These are phyloP conservation scores for Starmerella bombi DNA, from an alignment of 805 yeast species.

Conservation along the genomic window DNA sequence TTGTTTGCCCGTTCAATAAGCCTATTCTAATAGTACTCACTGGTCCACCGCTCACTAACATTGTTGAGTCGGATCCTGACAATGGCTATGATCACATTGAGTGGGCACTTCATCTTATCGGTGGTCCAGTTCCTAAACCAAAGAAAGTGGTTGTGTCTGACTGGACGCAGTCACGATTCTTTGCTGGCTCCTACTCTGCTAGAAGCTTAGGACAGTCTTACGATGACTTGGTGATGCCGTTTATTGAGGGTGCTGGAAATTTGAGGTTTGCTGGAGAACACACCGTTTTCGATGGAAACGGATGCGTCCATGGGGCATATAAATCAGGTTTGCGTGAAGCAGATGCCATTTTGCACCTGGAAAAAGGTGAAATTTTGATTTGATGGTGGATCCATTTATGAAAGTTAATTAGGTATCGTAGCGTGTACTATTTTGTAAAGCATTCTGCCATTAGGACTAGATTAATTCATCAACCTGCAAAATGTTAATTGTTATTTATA, in stretches of 20 bases:
- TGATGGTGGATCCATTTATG: neutral
- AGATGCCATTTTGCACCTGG: slow-evolving; percentile 23
- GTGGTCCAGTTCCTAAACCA: slow-evolving; percentile 27
- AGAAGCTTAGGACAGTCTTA: slow-evolving; percentile 60
- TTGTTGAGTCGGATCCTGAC: slow-evolving; percentile 37
- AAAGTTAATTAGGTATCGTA: neutral
- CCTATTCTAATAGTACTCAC: slow-evolving; percentile 46
- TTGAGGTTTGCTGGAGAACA: slow-evolving; percentile 88
- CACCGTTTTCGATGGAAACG: slow-evolving; percentile 72
- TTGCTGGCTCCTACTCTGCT: slow-evolving; percentile 68
- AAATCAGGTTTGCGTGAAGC: slow-evolving; percentile 56
- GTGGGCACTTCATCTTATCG: slow-evolving; percentile 33
- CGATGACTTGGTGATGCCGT: slow-evolving; percentile 43
- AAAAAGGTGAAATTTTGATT: too few species aligned
- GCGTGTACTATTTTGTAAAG: too few species aligned
- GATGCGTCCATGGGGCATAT: slow-evolving; percentile 89
- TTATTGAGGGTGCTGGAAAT: slow-evolving; percentile 43
- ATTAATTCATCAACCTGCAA: neutral
- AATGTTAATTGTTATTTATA: neutral
- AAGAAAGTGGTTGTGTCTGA: slow-evolving; percentile 34
- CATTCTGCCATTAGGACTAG: too few species aligned
- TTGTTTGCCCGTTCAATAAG: slow-evolving; percentile 46
- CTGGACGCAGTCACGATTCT: slow-evolving; percentile 62
- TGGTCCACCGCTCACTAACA: slow-evolving; percentile 61
- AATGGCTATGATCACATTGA: slow-evolving; percentile 44